Base-by-base conservation (phyloP, 352 stramenopile genomes). In the Saprolegnia parasitica region DNA sequence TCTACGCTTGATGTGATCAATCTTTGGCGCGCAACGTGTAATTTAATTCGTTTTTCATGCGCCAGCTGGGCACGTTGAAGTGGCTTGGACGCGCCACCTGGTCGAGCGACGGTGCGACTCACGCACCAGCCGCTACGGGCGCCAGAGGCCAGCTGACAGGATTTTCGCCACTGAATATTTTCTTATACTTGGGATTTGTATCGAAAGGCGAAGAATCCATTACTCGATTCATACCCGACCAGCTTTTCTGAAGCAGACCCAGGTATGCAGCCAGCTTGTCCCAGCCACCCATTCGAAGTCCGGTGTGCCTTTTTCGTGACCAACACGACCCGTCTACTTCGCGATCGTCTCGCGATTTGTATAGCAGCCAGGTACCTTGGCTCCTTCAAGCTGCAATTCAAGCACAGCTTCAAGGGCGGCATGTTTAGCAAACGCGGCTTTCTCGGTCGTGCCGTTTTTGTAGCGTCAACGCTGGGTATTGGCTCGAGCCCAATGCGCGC, bases 1-100 rank as follows among this genome's bases (percentile, higher is more conserved):
- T 35, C 29, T 35, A 35, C 29, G 29, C 5, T 49, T 49, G 42
- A 49, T 49, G 42, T 49, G 11, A 49, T 49, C 42, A n/a, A 49
- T 2, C 42, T 49, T n/a, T 15, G 13, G 42, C 42, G 18, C 13
- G 13, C 13, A 49, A 15, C 13, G 18, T 49, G 42, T n/a, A 49
- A 49, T 49, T 49, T 49, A 49, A 49, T 49, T 49, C 42, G 18
- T n/a, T 49, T 49, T 49, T 49, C 42, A 49, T n/a, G 42, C 42
- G 8, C 42, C 42, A 49, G 42, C 11, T n/a, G 42, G 42, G 11
- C 42, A 49, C 18, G 42, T 49, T 49, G 42, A 49, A 49, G 42
- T n/a, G 4, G 42, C 42, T n/a, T 4, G 3, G 11, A 3, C 13
- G 18, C 42, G 42, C 18, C 13, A 15, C 42, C 4, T 15, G 42